phyloP scores from a whole-genome alignment of 2,329 filamentous ascomycete species.

The Daldinia sp. region DNA sequence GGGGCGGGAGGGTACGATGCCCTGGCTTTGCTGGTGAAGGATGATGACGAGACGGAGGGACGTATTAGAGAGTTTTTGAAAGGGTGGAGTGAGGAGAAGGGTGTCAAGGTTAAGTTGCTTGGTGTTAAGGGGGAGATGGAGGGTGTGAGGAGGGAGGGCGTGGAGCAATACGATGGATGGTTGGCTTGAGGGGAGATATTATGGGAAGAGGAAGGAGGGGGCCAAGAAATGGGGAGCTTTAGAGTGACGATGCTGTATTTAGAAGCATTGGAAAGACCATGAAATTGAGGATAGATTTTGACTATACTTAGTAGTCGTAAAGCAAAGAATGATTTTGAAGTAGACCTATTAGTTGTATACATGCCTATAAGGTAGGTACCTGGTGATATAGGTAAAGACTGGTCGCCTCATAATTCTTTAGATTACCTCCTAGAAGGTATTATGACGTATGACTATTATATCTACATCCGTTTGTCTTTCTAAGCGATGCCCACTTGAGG shows the following conservation, averaged over 20 bases:
- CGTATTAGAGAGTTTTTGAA: constrained; percentile 69
- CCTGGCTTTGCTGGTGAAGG: constrained; percentile 78
- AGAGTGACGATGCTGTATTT: not conserved
- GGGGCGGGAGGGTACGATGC: constrained; percentile 96
- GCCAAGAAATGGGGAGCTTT: not conserved
- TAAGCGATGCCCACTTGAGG: no score
- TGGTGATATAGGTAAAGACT: no score
- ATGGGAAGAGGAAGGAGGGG: not conserved
- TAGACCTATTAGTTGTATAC: no score
- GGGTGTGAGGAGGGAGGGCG: constrained; percentile 43
- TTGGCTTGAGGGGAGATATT: constrained; percentile 13
- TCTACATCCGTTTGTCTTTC: no score
- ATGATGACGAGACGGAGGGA: constrained; percentile 70
- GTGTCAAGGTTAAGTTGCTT: constrained; percentile 72
- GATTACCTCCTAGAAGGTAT: no score
- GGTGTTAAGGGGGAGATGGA: constrained; percentile 49
- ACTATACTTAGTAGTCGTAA: no score
- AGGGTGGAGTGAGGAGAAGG: constrained; percentile 69
- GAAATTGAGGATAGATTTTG: not conserved
- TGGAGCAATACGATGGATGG: constrained; percentile 45
- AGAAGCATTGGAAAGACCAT: not conserved
- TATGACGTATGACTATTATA: no score
- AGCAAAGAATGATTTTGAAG: no score
- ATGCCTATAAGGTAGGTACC: no score
- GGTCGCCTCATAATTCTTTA: no score